phyloP scores from a whole-genome alignment of 352 stramenopile species.

The Globisporangium echinulatum region DNA sequence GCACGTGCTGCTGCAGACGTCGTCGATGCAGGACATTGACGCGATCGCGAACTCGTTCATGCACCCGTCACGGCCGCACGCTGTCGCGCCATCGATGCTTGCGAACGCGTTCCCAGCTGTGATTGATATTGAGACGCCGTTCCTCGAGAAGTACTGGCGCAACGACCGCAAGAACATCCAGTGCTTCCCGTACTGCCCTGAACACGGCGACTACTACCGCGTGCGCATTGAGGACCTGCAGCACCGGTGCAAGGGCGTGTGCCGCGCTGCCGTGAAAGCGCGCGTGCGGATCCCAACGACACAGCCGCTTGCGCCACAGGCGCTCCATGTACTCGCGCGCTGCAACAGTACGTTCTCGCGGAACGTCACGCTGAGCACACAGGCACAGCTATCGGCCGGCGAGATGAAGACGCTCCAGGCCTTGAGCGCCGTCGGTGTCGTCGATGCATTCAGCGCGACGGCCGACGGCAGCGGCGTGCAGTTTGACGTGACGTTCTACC shows the following conservation, averaged over 20 bases:
- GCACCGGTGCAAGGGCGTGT: slow-evolving; percentile 81
- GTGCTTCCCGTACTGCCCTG: slow-evolving; percentile 87
- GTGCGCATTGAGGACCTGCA: slow-evolving; percentile 83
- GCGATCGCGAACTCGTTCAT: slow-evolving; percentile 49
- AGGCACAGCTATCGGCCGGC: slow-evolving; percentile 33
- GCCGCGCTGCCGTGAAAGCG: slow-evolving; percentile 70
- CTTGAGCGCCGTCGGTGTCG: slow-evolving; percentile 56
- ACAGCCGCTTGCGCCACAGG: slow-evolving; percentile 27
- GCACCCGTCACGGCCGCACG: slow-evolving; percentile 20
- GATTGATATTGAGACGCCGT: slow-evolving; percentile 75
- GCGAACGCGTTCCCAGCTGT: slow-evolving; percentile 30
- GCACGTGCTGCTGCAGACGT: not conserved
- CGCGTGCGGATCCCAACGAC: slow-evolving; percentile 46
- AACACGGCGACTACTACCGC: slow-evolving; percentile 87
- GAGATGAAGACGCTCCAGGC: slow-evolving; percentile 72
- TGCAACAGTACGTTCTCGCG: slow-evolving; percentile 84
- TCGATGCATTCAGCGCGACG: slow-evolving; percentile 50
- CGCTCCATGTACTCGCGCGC: slow-evolving; percentile 57
- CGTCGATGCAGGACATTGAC: slow-evolving; percentile 36
- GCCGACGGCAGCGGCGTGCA: slow-evolving; percentile 33
- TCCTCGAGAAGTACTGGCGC: slow-evolving; percentile 88
- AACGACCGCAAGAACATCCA: slow-evolving; percentile 92
- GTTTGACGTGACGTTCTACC: slow-evolving; percentile 82
- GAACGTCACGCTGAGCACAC: slow-evolving; percentile 41
- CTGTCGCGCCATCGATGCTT: slow-evolving; percentile 8